Evolutionary conservation across 1,139 yeast species (phyloP).

Genomic region (Hemisphaericaspora xylofermentans): DNA sequence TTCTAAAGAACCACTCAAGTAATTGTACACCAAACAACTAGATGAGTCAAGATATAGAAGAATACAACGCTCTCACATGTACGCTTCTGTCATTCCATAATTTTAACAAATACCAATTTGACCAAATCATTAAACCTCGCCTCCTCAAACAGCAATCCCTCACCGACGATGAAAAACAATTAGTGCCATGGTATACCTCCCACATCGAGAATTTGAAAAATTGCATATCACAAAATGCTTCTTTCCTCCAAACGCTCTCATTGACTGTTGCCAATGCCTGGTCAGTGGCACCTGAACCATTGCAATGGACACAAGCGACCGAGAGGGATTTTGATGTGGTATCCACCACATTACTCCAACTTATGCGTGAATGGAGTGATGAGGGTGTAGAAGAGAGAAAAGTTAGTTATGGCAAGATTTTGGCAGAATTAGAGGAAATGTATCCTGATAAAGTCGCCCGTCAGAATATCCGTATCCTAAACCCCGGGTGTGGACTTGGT

Average conservation of each 20-base stretch:
- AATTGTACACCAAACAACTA: neutral
- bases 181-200: conserved; percentile 52
- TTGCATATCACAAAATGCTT: conserved; percentile 50
- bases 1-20: too few relatives aligned
- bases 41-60: conserved; percentile 27
- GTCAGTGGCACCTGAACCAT: conserved; percentile 47
- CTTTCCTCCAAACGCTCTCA: conserved; percentile 50
- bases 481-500: conserved; percentile 87
- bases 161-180: conserved; percentile 35
- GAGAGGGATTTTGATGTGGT: conserved; percentile 59
- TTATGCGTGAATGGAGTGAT: conserved; percentile 73
- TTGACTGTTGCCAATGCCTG: conserved; percentile 48
- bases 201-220: conserved; percentile 46
- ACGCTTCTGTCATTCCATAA: conserved; percentile 39
- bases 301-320: conserved; percentile 47
- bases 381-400: conserved; percentile 59
- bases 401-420: conserved; percentile 44
- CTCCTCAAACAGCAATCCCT: conserved; percentile 31
- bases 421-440: conserved; percentile 39
- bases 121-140: conserved; percentile 37
- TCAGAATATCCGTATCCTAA: conserved; percentile 48
- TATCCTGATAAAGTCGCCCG: conserved; percentile 45
- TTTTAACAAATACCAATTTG: conserved; percentile 36
- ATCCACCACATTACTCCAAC: conserved; percentile 58
- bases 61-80: conserved; percentile 38